A percentile compares a stretch with the other conserved stretches of the same genome.
phyloP scores from a whole-genome alignment of 352 stramenopile genomes.

The Pythium aristosporum region DNA sequence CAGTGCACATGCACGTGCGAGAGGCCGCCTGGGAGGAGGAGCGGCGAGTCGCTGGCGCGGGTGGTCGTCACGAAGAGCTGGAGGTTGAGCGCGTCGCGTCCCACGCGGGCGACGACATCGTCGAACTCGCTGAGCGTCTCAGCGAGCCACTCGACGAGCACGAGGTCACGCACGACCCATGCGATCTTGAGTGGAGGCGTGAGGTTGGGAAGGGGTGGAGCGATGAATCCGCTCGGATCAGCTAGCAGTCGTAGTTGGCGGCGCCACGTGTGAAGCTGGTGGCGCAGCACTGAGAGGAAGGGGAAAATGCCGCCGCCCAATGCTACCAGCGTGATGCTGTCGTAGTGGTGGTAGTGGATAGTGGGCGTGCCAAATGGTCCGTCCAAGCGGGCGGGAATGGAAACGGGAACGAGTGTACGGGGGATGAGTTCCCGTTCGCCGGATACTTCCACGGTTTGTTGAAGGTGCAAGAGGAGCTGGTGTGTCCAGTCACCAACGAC shows the following conservation, averaged over 20 bases:
- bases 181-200: conserved; percentile 25
- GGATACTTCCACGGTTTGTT: neutral
- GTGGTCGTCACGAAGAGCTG: conserved; percentile 27
- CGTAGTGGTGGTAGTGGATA: conserved; percentile 28
- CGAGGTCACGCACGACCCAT: conserved; percentile 29
- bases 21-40: neutral
- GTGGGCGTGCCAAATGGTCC: conserved; percentile 40
- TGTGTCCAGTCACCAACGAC: conserved; percentile 47
- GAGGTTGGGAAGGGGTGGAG: too few species aligned
- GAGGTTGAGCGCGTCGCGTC: conserved; percentile 11
- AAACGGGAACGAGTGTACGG: neutral
- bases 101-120: conserved; percentile 17
- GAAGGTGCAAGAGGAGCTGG: neutral
- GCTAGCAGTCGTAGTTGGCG: neutral
- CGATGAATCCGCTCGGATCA: neutral
- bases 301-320: conserved; percentile 44
- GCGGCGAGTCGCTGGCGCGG: neutral
- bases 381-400: conserved; percentile 22
- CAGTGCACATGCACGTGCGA: conserved; percentile 11
- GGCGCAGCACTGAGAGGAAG: conserved; percentile 45
- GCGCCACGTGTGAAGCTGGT: conserved; percentile 36
- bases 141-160: conserved; percentile 25
- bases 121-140: conserved; percentile 30
- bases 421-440: neutral
- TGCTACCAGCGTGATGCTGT: conserved; percentile 32